A percentile compares a stretch with the other conserved stretches of the same genome.
Evolutionary conservation across 2,329 filamentous ascomycete genomes (phyloP).

Genomic region (Curvularia sp.): DNA sequence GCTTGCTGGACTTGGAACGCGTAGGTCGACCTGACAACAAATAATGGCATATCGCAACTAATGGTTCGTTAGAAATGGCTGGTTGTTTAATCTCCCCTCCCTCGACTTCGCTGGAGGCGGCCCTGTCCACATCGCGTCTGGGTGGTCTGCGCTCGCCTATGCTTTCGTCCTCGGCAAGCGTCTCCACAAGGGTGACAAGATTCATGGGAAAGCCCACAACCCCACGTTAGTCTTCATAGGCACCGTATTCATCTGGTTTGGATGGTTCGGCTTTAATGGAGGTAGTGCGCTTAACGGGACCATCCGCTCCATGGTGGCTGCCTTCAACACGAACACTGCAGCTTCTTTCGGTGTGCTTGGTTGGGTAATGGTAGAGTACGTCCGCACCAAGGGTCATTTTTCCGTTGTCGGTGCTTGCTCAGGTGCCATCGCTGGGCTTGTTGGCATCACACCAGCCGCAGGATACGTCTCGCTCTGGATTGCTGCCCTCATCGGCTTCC

Average conservation of each 20-base stretch:
- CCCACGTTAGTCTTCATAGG: slow-evolving; percentile 69
- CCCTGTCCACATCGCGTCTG: slow-evolving; percentile 69
- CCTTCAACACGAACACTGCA: slow-evolving; percentile 66
- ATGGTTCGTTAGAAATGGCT: slow-evolving; percentile 54
- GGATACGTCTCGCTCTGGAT: slow-evolving; percentile 63
- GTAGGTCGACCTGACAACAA: slow-evolving; percentile 26
- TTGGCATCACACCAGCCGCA: slow-evolving; percentile 66
- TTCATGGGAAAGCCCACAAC: slow-evolving; percentile 66
- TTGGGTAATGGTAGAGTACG: slow-evolving; percentile 62
- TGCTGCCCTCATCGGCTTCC: slow-evolving; percentile 63
- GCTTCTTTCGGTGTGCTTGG: slow-evolving; percentile 63
- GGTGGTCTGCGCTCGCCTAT: slow-evolving; percentile 69
- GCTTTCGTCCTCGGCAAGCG: slow-evolving; percentile 69
- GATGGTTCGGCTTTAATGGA: slow-evolving; percentile 67
- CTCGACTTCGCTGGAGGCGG: slow-evolving; percentile 69
- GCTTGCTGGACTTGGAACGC: slow-evolving; percentile 73
- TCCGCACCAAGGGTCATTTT: slow-evolving; percentile 61
- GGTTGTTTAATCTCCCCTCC: slow-evolving; percentile 67
- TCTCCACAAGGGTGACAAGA: slow-evolving; percentile 57
- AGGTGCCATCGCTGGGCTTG: slow-evolving; percentile 65
- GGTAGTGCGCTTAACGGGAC: slow-evolving; percentile 59
- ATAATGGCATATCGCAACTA: not conserved
- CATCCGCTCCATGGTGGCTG: slow-evolving; percentile 62
- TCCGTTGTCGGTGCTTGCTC: slow-evolving; percentile 65
- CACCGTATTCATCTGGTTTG: slow-evolving; percentile 71